These are phyloP conservation scores for Diaporthe citrichinensis DNA, from an alignment of 2,329 filamentous ascomycete genomes.

Conservation along the genomic window DNA sequence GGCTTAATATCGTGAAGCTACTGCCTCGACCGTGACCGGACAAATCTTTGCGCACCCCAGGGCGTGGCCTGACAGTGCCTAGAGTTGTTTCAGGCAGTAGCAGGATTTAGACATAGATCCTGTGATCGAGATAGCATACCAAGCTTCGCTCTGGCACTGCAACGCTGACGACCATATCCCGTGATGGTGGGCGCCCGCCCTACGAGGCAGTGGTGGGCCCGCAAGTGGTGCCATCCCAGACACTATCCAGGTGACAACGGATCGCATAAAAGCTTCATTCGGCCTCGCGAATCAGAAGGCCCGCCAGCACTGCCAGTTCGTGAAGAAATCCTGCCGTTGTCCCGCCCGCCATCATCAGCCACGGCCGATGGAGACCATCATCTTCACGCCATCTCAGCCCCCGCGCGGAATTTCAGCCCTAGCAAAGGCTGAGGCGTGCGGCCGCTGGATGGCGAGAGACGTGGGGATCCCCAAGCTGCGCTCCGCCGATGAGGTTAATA, in stretches of 20 bases:
- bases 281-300: constrained; percentile 11
- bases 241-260: no score
- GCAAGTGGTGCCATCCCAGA: not conserved
- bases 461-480: constrained; percentile 23
- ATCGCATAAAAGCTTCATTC: constrained; percentile 8
- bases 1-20: not conserved
- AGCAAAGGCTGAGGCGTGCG: constrained; percentile 28
- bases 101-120: constrained; percentile 27
- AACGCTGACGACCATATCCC: not conserved
- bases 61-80: not conserved
- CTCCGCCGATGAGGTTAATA: constrained; percentile 24
- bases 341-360: constrained; percentile 5
- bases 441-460: constrained; percentile 7
- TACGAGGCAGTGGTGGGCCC: constrained; percentile 9
- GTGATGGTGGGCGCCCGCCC: not conserved
- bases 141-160: constrained; percentile 20
- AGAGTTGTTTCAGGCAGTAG: not conserved
- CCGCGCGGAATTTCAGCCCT: constrained; percentile 26
- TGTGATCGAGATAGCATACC: not conserved
- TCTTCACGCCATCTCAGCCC: constrained; percentile 7
- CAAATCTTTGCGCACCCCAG: not conserved
- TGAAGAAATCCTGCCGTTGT: constrained; percentile 2
- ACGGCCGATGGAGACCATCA: not conserved
- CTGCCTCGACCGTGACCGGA: not conserved
- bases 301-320: not conserved